Evolutionary conservation across 495 filamentous ascomycete genomes (phyloP).

Genomic region (Talaromyces nanjingensis): DNA sequence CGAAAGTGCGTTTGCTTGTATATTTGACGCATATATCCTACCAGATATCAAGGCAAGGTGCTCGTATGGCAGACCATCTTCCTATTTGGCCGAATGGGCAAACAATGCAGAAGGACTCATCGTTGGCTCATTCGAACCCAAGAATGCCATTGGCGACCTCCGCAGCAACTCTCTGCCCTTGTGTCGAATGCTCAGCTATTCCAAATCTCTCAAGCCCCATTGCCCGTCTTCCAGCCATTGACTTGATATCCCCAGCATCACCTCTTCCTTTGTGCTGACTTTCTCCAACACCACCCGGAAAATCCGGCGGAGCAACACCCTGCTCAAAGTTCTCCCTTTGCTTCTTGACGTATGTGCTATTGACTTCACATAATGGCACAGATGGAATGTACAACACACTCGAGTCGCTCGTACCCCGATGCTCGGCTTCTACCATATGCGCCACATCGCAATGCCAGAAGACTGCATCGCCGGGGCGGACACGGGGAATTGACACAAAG

Average conservation of each 20-base stretch:
- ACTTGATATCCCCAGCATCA: background rate
- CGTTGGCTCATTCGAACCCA: background rate
- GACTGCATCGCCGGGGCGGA: slow-evolving; percentile 72
- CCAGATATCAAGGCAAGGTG: too few species aligned
- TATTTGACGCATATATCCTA: too few species aligned
- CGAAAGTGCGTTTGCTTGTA: too few species aligned
- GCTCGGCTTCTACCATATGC: slow-evolving; percentile 65
- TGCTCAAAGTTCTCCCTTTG: slow-evolving; percentile 43
- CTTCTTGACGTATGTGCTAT: slow-evolving; percentile 50
- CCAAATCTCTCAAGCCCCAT: background rate
- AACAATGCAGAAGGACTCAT: too few species aligned
- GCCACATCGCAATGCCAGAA: slow-evolving; percentile 68
- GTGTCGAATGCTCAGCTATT: background rate
- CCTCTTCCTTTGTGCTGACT: background rate
- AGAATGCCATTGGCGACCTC: background rate
- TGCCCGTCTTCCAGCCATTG: background rate
- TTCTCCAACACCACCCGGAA: slow-evolving; percentile 48
- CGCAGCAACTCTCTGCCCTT: background rate
- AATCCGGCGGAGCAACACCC: slow-evolving; percentile 59
- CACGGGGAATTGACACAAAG: slow-evolving; percentile 65
- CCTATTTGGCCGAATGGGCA: too few species aligned
- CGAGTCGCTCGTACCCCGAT: slow-evolving; percentile 55
- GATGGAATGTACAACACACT: slow-evolving; percentile 73
- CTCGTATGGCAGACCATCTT: too few species aligned
- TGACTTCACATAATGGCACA: slow-evolving; percentile 60